Evolutionary conservation across 257 asterid genomes (phyloP), one percentile per base, ranked within the genome.

Genomic region (Thymus quinquecostatus): DNA sequence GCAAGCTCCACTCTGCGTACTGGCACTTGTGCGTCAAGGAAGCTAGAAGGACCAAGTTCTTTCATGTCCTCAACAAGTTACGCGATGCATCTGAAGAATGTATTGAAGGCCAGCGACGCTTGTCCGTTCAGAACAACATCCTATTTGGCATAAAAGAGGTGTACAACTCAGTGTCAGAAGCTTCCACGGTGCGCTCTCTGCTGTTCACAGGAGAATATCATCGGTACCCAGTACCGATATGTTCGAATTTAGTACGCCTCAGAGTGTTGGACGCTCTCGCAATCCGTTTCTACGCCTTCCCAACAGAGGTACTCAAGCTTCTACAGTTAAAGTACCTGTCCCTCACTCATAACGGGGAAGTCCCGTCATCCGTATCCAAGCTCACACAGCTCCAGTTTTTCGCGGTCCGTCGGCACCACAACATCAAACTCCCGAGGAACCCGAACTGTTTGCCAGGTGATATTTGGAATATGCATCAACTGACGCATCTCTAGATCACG

Each of bases 231-330:
- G 64, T 58, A 10, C 64, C 64, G 5, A 3, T 58, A 58, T 58
- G 64, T 58, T 58, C 11, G 2, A 6, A 32, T 10, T 33, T 32
- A 44, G 1, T 32, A n/a, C 6, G 29, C 21, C 62, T 57, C 2
- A 57, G 6, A 21, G 41, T 28, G 13, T 33, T 57, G 14, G 62
- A 57, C 10, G 62, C 62, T 29, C n/a, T 30, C 30, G 2, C 62
- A 9, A 57, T 57, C 62, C 62, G 62, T 57, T 2, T 57, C 8
- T 57, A 57, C 41, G 62, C 30, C 9, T 57, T 57, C 14, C 62
- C 62, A 56, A 0, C 0, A 27, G 6, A 56, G 13, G 62, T 56
- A 30, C 1, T 56, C 40, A 9, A 56, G 29, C 40, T 56, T 4
- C 2, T 27, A 0, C 8, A 0, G 13, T 56, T 56, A 2, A 29